Conservation (phyloP, 441 rosid species). For the Populus hybrid region DNA sequence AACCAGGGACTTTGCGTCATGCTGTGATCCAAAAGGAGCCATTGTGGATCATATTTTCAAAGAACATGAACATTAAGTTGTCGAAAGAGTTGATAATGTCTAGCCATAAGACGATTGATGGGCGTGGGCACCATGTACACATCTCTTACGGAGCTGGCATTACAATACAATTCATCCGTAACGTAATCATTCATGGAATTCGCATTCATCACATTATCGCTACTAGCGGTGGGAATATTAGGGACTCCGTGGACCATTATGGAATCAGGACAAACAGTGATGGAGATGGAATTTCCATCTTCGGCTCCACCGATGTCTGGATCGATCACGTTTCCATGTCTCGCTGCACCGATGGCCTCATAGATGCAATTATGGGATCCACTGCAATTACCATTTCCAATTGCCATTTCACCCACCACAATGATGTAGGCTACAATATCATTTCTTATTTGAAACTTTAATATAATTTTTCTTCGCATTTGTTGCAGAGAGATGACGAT, state of each 20-base stretch:
- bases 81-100: conserved; percentile 67
- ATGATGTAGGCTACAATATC: conserved; percentile 38
- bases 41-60: conserved; percentile 76
- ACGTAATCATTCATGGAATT: conserved; percentile 63
- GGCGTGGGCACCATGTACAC: conserved; percentile 54
- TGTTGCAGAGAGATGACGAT: conserved; percentile 29
- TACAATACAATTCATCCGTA: conserved; percentile 55
- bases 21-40: conserved; percentile 78
- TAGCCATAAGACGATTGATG: conserved; percentile 80
- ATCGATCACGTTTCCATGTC: conserved; percentile 83
- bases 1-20: conserved; percentile 78
- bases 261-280: conserved; percentile 61
- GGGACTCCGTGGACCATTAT: conserved; percentile 44
- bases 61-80: conserved; percentile 65
- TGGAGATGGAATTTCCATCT: conserved; percentile 73
- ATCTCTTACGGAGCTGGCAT: conserved; percentile 71
- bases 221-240: conserved; percentile 49
- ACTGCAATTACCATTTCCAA: conserved; percentile 81
- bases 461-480: too few relatives aligned
- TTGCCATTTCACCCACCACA: conserved; percentile 63
- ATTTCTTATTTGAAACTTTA: too few relatives aligned
- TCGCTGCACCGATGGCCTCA: conserved; percentile 57
- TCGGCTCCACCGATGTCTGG: conserved; percentile 63
- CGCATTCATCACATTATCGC: conserved; percentile 41
- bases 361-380: conserved; percentile 66